phyloP scores from a whole-genome alignment of 176 grass and related monocot species.

The Elaeis guineensis region DNA sequence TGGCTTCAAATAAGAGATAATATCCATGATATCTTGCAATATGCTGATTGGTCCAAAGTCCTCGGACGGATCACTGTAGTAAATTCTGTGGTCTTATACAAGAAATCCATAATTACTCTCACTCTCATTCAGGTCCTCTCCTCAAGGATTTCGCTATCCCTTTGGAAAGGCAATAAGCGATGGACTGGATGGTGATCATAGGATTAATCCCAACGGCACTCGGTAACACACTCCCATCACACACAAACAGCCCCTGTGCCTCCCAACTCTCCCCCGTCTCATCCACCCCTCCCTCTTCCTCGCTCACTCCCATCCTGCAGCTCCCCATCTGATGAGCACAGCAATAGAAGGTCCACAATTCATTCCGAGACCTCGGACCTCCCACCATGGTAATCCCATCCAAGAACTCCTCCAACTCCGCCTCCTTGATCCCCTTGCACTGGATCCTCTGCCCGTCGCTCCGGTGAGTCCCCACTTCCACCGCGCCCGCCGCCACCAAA shows the following conservation, averaged over 20 bases:
- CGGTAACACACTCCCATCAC: slow-evolving; percentile 70
- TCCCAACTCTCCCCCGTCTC: slow-evolving; percentile 82
- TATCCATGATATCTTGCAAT: too few relatives aligned
- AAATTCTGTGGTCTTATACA: too few relatives aligned
- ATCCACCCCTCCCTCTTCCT: slow-evolving; percentile 55
- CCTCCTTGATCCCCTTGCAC: slow-evolving; percentile 38
- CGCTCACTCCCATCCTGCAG: slow-evolving; percentile 61
- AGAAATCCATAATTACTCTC: background rate
- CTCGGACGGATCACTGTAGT: too few relatives aligned
- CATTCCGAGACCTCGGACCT: slow-evolving; percentile 40
- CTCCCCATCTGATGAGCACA: slow-evolving; percentile 87
- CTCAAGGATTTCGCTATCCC: slow-evolving; percentile 46
- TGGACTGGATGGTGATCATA: slow-evolving; percentile 86
- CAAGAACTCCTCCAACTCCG: slow-evolving; percentile 61
- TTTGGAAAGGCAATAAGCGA: slow-evolving; percentile 60
- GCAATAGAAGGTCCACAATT: slow-evolving; percentile 38
- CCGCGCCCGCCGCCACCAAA: slow-evolving; percentile 53
- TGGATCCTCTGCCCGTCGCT: slow-evolving; percentile 70
- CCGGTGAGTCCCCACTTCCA: slow-evolving; percentile 76
- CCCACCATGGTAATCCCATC: slow-evolving; percentile 32
- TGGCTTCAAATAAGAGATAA: too few relatives aligned
- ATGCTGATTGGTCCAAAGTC: too few relatives aligned
- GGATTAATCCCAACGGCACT: slow-evolving; percentile 72
- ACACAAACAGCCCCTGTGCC: slow-evolving; percentile 56
- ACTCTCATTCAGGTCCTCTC: background rate